Percentiles rank a stretch among this genome's conserved stretches.
These are phyloP conservation scores for Clarireedia homoeocarpa DNA, from an alignment of 2,329 filamentous ascomycete species.

Conservation along the genomic window DNA sequence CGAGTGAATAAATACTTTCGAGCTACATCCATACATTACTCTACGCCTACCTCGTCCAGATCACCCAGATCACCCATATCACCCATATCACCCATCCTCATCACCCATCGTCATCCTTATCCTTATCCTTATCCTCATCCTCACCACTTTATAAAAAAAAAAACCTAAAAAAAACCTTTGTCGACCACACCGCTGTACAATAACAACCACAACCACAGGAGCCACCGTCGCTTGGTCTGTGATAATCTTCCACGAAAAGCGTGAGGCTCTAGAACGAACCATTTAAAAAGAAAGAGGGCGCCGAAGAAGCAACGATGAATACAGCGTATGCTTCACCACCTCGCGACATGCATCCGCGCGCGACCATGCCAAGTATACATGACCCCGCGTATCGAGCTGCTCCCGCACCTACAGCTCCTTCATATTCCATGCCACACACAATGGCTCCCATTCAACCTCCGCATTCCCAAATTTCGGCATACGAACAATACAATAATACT, in stretches of 20 bases:
- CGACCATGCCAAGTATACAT: constrained; percentile 13
- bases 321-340: constrained; percentile 21
- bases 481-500: constrained; percentile 14
- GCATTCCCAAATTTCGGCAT: constrained; percentile 9
- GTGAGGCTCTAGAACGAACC: neutral
- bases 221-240: neutral
- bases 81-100: neutral
- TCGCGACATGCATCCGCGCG: constrained; percentile 13
- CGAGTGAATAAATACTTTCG: neutral
- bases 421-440: constrained; percentile 18
- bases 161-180: too few species aligned
- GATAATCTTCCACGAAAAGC: neutral
- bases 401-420: constrained; percentile 10
- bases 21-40: neutral
- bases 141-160: neutral
- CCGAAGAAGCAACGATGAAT: constrained; percentile 14
- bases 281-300: neutral
- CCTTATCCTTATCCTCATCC: neutral
- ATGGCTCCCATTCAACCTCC: constrained; percentile 17
- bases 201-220: too few species aligned
- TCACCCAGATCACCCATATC: neutral
- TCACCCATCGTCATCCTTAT: neutral
- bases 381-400: constrained; percentile 13
- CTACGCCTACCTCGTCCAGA: neutral
- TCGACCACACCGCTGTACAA: too few species aligned